phyloP scores from a whole-genome alignment of 176 grass and related monocot species.

The Bothriochloa decipiens region DNA sequence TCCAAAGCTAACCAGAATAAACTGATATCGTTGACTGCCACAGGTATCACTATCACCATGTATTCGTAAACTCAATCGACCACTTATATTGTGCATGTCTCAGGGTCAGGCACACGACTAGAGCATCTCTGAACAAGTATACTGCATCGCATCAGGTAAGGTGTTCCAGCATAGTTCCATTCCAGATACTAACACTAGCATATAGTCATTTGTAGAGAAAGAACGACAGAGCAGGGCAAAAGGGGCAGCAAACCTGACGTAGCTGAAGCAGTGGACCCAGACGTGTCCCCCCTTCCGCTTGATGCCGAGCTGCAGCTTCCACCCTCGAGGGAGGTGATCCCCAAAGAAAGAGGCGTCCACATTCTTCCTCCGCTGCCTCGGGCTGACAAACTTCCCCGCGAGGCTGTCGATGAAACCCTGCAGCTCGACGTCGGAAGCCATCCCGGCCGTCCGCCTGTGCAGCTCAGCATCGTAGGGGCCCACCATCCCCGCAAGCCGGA shows the following conservation, averaged over 20 bases:
- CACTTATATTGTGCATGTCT: constrained; percentile 1
- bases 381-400: constrained; percentile 64
- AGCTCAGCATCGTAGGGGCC: constrained; percentile 71
- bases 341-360: constrained; percentile 82
- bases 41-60: background rate
- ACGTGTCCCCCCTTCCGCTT: constrained; percentile 62
- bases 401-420: constrained; percentile 71
- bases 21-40: background rate
- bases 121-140: background rate
- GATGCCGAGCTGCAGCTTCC: constrained; percentile 82
- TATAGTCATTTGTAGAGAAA: constrained; percentile 19
- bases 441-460: constrained; percentile 51
- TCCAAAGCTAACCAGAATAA: background rate
- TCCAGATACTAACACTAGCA: background rate
- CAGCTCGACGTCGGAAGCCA: constrained; percentile 61
- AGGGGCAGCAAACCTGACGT: constrained; percentile 71
- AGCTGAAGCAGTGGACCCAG: constrained; percentile 64
- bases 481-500: constrained; percentile 48
- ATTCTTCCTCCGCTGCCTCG: constrained; percentile 62
- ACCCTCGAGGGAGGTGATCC: constrained; percentile 80
- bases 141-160: background rate
- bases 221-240: background rate
- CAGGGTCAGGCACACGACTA: background rate
- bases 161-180: background rate
- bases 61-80: constrained; percentile 15